Evolutionary conservation across 1,284 basidiomycete genomes (phyloP), one percentile per base, ranked within the genome.

Genomic region (Malassezia furfur): DNA sequence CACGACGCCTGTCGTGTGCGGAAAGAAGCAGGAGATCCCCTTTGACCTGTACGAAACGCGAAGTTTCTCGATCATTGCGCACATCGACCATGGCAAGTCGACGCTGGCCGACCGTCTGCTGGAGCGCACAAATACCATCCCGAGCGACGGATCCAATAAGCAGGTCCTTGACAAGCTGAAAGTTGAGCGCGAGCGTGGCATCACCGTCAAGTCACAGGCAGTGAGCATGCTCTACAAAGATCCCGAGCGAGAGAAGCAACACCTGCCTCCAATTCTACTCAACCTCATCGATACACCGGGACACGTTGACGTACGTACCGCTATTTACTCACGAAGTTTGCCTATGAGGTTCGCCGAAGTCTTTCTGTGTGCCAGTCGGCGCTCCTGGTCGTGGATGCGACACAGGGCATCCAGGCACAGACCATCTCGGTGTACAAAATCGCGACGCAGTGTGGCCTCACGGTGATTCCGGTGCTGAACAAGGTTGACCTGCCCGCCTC

Each of bases 341-440:
- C 40, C 10, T 72, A 91, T 83, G 94, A 98, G 76, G 90, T 98
- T 10, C 86, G 88, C 14, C 83, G 94, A 44, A 91, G 88, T 39
- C 78, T 98, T 25, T 85, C 89, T 1, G 91, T 91, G 32, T 96
- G 88, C 66, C 88, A 98, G 77, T 91, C 91, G 17, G 93, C 90
- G 3, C 76, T 98, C 45, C 78, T 98, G 12, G 80, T 84, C 2
- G 90, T 98, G 0, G 93, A 99, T 72, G 89, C 91, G 12, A 91
- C 89, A 41, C 93, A 96, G 79, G 93, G 93, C 12, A 85, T 99
- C 5, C 94, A 99, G 77, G 93, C 94, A 0, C 94, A 99, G 76
- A 90, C 91, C 5, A 85, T 99, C 53, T 93, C 89, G 0, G 94
- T 98, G 5, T 93, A 87, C 67, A 87, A 93, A 65, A 83, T 87